Evolutionary conservation across 2,329 filamentous ascomycete species (phyloP).

Genomic region (Alternaria sp.): DNA sequence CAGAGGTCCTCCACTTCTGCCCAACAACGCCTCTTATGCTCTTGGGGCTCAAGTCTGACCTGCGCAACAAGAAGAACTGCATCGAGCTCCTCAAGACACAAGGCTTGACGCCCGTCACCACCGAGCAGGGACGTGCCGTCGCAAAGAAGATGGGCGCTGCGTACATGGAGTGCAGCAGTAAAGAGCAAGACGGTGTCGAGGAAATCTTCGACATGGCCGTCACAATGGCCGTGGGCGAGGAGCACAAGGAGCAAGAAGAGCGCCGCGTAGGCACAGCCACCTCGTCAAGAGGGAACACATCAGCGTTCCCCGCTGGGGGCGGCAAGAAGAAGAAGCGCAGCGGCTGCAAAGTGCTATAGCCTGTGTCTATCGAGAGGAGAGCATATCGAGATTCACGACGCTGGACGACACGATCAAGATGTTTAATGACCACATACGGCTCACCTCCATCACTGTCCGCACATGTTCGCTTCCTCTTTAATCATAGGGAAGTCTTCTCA

Average conservation of each 20-base stretch:
- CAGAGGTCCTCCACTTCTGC: constrained; percentile 98
- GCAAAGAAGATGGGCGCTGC: constrained; percentile 92
- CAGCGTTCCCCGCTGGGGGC: constrained; percentile 35
- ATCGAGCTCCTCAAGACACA: constrained; percentile 99
- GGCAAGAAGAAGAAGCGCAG: constrained; percentile 52
- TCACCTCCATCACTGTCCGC: constrained; percentile 39
- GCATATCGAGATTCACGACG: constrained; percentile 50
- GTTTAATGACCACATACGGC: constrained; percentile 47
- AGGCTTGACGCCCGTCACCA: constrained; percentile 92
- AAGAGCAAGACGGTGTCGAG: constrained; percentile 95
- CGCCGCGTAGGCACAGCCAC: constrained; percentile 19
- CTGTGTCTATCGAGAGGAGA: constrained; percentile 29
- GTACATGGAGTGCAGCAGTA: constrained; percentile 99
- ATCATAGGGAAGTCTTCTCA: constrained; percentile 25
- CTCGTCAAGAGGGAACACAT: constrained; percentile 27
- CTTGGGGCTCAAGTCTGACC: constrained; percentile 94
- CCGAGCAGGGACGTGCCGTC: constrained; percentile 86
- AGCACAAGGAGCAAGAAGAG: constrained; percentile 45
- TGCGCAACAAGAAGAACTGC: constrained; percentile 93
- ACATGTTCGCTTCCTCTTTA: constrained; percentile 32
- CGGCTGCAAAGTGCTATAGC: constrained; percentile 53
- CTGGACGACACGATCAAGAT: constrained; percentile 53
- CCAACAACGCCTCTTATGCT: constrained; percentile 96
- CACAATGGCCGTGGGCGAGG: constrained; percentile 85
- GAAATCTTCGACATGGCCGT: constrained; percentile 96